phyloP scores from a whole-genome alignment of 2,329 filamentous ascomycete species.

The Epichloe uncinata region DNA sequence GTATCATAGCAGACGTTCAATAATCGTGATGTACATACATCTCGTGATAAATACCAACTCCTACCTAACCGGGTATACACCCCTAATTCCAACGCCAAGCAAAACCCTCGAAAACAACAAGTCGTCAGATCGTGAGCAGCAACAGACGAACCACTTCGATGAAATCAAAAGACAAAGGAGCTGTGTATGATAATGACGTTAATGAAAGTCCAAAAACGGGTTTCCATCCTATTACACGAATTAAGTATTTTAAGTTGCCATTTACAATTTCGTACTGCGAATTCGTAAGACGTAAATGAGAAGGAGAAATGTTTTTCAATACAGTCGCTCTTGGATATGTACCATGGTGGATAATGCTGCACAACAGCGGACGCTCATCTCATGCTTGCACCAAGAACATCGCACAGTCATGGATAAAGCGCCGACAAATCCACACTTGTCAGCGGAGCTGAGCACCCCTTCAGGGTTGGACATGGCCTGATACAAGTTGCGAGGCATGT shows the following conservation, averaged over 20 bases:
- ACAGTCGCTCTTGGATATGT: conserved; percentile 50
- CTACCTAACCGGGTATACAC: background rate
- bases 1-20: no score
- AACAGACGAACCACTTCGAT: no score
- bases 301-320: conserved; percentile 17
- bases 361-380: conserved; percentile 57
- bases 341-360: conserved; percentile 55
- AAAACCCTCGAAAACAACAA: background rate
- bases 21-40: no score
- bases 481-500: conserved; percentile 51
- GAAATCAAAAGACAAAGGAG: no score
- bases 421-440: conserved; percentile 38
- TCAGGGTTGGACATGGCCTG: conserved; percentile 50
- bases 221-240: no score
- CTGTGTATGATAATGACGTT: no score
- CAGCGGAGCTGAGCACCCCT: conserved; percentile 35
- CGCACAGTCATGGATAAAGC: conserved; percentile 47
- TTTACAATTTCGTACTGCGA: background rate
- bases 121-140: no score
- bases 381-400: conserved; percentile 61
- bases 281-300: background rate
- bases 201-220: no score
- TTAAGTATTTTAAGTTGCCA: background rate
- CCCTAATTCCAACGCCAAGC: background rate
- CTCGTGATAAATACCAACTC: no score